A percentile compares a stretch with the other conserved stretches of the same genome.
These are phyloP conservation scores for Fomitopsis schrenkii DNA, from an alignment of 1,284 basidiomycete species.

Conservation along the genomic window DNA sequence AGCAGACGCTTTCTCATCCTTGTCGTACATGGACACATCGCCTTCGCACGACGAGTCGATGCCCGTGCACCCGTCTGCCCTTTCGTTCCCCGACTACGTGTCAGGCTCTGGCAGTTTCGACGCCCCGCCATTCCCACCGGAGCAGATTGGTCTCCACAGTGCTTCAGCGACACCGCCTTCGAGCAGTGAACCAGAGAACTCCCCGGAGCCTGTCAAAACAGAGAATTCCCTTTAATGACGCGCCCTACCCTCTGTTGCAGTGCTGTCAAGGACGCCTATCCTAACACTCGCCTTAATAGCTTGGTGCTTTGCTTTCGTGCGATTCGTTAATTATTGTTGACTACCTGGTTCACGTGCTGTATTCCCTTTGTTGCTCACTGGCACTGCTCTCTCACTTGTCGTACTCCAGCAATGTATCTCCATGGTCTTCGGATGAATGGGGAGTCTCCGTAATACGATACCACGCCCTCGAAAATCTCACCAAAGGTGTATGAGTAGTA, in stretches of 20 bases:
- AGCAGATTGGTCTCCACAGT: constrained; percentile 55
- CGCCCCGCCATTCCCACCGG: constrained; percentile 57
- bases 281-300: constrained; percentile 14
- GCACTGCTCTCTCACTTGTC: constrained; percentile 12
- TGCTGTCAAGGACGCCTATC: constrained; percentile 19
- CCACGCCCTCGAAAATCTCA: neutral
- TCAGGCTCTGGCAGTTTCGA: constrained; percentile 57
- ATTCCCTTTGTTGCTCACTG: constrained; percentile 17
- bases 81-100: constrained; percentile 64
- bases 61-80: constrained; percentile 48
- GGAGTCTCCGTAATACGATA: neutral
- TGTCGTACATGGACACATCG: constrained; percentile 73
- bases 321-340: constrained; percentile 25
- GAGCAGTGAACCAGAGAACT: constrained; percentile 50
- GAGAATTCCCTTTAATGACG: constrained; percentile 27
- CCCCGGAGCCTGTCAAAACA: constrained; percentile 43
- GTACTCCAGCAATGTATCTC: constrained; percentile 19
- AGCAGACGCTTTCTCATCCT: constrained; percentile 60
- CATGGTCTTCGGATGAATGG: constrained; percentile 1
- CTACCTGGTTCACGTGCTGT: constrained; percentile 19
- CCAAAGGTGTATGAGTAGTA: constrained; percentile 12
- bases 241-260: constrained; percentile 8
- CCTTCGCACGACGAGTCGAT: constrained; percentile 49
- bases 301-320: constrained; percentile 19
- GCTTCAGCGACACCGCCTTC: constrained; percentile 41